Evolutionary conservation across 2,329 filamentous ascomycete genomes (phyloP).

Genomic region (Botrytis cinerea): DNA sequence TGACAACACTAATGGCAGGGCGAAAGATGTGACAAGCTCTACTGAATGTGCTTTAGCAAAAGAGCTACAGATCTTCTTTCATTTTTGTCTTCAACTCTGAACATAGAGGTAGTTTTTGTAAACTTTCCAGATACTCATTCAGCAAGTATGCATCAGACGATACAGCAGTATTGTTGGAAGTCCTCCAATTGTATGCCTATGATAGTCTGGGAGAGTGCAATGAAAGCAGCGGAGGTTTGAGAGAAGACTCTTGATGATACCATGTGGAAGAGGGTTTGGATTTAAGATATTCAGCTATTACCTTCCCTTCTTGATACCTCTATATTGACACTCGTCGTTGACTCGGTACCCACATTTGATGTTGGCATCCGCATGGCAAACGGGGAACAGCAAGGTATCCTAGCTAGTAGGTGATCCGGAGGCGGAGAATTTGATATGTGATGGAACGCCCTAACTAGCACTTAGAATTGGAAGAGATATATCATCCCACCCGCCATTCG

Average conservation of each 20-base stretch:
- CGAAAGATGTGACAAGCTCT: not conserved
- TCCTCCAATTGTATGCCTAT: not conserved
- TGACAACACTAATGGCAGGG: not conserved
- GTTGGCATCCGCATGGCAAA: conserved; percentile 10
- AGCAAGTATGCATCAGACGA: not conserved
- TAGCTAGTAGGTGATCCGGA: not conserved
- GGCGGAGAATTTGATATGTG: not conserved
- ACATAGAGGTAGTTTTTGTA: too few species aligned
- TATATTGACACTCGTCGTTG: conserved; percentile 3
- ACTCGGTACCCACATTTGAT: conserved; percentile 11
- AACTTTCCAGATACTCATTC: not conserved
- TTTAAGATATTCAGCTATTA: not conserved
- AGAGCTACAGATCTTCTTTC: not conserved
- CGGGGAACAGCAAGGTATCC: conserved; percentile 12
- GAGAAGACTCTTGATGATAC: not conserved
- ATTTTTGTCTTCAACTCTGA: not conserved
- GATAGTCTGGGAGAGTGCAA: not conserved
- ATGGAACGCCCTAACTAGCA: not conserved
- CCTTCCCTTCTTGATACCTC: not conserved
- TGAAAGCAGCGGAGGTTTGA: not conserved
- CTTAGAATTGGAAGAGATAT: not conserved
- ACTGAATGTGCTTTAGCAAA: not conserved
- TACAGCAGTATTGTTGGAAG: not conserved
- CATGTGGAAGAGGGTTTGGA: not conserved
- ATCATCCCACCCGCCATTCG: not conserved